Percentiles rank a stretch among this genome's conserved stretches.
Conservation (phyloP, 2,329 filamentous ascomycete genomes). For the Thermoascus crustaceus region DNA sequence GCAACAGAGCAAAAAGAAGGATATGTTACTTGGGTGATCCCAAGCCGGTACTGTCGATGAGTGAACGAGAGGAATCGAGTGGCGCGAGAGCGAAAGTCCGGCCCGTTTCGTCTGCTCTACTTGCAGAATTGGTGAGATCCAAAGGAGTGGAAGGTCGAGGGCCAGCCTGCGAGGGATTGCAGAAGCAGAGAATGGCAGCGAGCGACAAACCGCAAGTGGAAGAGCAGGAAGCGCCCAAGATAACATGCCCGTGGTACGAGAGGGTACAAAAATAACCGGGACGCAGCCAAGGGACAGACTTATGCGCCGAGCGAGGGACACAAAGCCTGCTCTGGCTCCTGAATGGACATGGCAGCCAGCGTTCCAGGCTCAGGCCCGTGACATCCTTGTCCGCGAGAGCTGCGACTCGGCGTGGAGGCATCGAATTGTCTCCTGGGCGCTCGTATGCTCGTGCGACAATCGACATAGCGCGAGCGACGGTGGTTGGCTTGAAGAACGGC, state of each 20-base stretch:
- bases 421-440: no score
- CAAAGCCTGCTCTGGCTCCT: not conserved
- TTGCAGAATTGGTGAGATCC: not conserved
- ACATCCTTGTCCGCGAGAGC: not conserved
- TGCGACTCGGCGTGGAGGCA: not conserved
- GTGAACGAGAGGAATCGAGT: not conserved
- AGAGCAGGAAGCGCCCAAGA: constrained; percentile 1
- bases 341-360: not conserved
- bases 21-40: no score
- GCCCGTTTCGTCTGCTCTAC: not conserved
- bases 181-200: not conserved
- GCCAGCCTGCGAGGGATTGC: not conserved
- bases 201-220: not conserved
- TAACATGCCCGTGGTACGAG: not conserved
- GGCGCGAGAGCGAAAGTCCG: not conserved
- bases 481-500: no score
- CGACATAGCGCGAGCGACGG: no score
- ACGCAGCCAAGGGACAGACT: not conserved
- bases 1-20: not conserved
- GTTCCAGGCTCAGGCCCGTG: constrained; percentile 1
- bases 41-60: not conserved
- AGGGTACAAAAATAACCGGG: constrained; percentile 1
- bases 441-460: not conserved
- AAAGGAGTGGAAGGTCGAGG: constrained; percentile 1
- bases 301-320: not conserved